These are phyloP conservation scores for Mrakia hoshinonis DNA, from an alignment of 768 basidiomycete species.

Conservation along the genomic window DNA sequence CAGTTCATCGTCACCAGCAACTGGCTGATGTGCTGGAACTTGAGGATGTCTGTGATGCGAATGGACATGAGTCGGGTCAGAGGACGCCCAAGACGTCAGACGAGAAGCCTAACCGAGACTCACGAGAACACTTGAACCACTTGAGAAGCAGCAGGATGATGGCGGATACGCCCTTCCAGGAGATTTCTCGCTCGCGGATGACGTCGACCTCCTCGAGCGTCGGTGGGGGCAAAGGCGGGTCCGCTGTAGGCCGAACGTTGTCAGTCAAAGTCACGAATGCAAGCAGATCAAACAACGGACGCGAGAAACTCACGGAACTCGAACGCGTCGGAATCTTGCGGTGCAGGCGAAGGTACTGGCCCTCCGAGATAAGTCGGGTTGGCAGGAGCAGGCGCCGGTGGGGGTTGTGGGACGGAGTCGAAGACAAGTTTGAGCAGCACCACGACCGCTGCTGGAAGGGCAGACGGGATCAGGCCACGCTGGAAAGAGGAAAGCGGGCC, in stretches of 20 bases:
- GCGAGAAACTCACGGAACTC: slow-evolving; percentile 19
- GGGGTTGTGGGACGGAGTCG: slow-evolving; percentile 64
- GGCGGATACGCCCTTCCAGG: slow-evolving; percentile 91
- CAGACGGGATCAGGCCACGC: slow-evolving; percentile 67
- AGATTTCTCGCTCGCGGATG: slow-evolving; percentile 90
- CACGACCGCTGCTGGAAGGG: slow-evolving; percentile 80
- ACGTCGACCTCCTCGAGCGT: slow-evolving; percentile 88
- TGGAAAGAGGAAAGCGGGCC: slow-evolving; percentile 38
- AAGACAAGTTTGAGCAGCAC: slow-evolving; percentile 85
- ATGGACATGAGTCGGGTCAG: background rate
- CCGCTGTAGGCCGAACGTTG: slow-evolving; percentile 15
- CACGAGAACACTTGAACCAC: slow-evolving; percentile 98
- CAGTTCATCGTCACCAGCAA: slow-evolving; percentile 91
- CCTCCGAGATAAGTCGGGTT: background rate
- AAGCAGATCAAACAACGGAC: background rate
- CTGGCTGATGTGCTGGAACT: slow-evolving; percentile 96
- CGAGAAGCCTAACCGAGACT: slow-evolving; percentile 39
- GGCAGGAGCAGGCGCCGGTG: background rate
- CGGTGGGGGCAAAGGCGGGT: slow-evolving; percentile 46
- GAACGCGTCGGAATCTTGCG: slow-evolving; percentile 33
- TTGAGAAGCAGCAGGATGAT: slow-evolving; percentile 82
- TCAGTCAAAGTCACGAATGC: background rate
- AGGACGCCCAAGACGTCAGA: background rate
- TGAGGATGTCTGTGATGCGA: slow-evolving; percentile 78
- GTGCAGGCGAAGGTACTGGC: slow-evolving; percentile 40